Percentiles rank a stretch among this genome's conserved stretches.
Conservation (phyloP, 2,329 filamentous ascomycete genomes). For the Diatrype stigma region DNA sequence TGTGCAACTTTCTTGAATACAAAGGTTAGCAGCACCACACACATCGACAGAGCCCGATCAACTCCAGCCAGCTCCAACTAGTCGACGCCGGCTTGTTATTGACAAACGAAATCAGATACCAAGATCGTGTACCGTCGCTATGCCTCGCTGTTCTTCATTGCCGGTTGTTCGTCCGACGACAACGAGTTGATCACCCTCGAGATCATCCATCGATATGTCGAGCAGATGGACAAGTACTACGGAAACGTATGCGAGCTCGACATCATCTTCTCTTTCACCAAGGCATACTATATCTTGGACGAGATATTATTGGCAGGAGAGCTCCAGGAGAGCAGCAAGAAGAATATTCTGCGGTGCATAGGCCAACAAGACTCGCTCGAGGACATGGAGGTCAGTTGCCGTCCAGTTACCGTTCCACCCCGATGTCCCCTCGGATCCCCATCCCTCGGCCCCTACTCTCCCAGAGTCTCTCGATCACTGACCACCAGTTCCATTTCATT, state of each 20-base stretch:
- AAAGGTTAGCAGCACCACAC: constrained; percentile 63
- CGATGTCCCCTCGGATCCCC: constrained; percentile 3
- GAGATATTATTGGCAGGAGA: constrained; percentile 93
- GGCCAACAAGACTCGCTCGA: constrained; percentile 96
- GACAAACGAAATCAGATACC: constrained; percentile 60
- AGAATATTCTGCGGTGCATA: constrained; percentile 95
- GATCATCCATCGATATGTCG: constrained; percentile 97
- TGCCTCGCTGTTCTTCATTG: constrained; percentile 98
- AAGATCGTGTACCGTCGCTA: constrained; percentile 99
- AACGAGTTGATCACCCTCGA: constrained; percentile 98
- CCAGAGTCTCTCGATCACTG: constrained; percentile 36
- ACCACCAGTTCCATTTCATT: constrained; percentile 42
- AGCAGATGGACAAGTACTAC: constrained; percentile 99
- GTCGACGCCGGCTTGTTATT: constrained; percentile 1
- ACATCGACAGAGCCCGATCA: neutral
- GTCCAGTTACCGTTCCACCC: neutral
- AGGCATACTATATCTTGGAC: constrained; percentile 98
- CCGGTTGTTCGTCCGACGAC: constrained; percentile 92
- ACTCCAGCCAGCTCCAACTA: neutral
- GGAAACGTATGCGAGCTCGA: constrained; percentile 99
- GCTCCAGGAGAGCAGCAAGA: constrained; percentile 98
- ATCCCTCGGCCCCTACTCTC: constrained; percentile 3
- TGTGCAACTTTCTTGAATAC: constrained; percentile 99
- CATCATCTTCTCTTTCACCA: constrained; percentile 99
- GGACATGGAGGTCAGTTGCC: constrained; percentile 90